phyloP scores from a whole-genome alignment of 2,329 filamentous ascomycete species.

The Sclerotinia borealis region DNA sequence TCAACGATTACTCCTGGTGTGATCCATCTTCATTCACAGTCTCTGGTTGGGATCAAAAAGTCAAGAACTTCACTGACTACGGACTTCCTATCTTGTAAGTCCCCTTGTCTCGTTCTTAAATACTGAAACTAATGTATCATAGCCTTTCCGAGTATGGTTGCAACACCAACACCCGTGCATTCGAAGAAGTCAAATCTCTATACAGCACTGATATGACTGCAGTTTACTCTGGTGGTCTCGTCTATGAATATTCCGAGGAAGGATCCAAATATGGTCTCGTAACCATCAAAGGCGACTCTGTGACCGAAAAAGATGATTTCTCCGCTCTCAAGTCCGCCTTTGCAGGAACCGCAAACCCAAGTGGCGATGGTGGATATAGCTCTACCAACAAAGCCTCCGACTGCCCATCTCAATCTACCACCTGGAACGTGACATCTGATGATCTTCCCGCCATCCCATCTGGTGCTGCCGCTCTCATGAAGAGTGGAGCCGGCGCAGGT shows the following conservation, averaged over 20 bases:
- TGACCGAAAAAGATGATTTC: constrained; percentile 42
- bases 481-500: constrained; percentile 43
- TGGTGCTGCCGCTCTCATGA: constrained; percentile 39
- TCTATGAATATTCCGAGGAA: constrained; percentile 90
- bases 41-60: constrained; percentile 65
- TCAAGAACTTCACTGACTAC: constrained; percentile 60
- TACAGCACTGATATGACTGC: constrained; percentile 78
- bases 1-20: constrained; percentile 64
- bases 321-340: constrained; percentile 41
- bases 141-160: constrained; percentile 86
- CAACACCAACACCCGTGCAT: constrained; percentile 72
- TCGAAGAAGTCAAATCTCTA: constrained; percentile 70
- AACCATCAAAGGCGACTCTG: constrained; percentile 27
- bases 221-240: constrained; percentile 92
- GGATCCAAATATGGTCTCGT: constrained; percentile 63
- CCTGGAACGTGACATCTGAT: constrained; percentile 43
- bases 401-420: constrained; percentile 41
- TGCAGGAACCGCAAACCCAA: constrained; percentile 38
- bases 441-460: constrained; percentile 44
- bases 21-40: constrained; percentile 51
- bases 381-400: constrained; percentile 31
- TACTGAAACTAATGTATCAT: constrained; percentile 10
- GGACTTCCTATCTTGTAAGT: constrained; percentile 52
- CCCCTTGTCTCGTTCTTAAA: background rate
- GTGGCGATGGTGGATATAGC: constrained; percentile 48